These are phyloP conservation scores for Berkeleyomyces rouxiae DNA, from an alignment of 2,329 filamentous ascomycete species.

Conservation along the genomic window DNA sequence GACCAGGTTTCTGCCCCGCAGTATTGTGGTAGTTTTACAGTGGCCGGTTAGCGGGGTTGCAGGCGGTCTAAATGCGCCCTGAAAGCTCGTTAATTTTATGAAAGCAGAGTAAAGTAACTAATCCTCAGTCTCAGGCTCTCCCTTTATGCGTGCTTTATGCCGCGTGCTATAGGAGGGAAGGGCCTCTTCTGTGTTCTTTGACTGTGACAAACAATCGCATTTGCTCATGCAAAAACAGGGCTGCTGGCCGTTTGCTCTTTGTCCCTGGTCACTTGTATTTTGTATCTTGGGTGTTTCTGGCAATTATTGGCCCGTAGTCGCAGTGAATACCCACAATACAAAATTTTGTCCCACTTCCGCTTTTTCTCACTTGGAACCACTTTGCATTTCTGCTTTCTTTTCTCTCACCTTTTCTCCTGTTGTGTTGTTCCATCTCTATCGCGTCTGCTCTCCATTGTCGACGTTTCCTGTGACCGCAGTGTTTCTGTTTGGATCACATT, in stretches of 20 bases:
- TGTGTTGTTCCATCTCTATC: background rate
- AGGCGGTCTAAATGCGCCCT: background rate
- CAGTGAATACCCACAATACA: background rate
- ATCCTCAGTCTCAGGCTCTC: too few species aligned
- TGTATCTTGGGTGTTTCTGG: background rate
- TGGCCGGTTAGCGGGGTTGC: background rate
- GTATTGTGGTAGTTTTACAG: background rate
- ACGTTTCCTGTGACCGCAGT: slow-evolving; percentile 16
- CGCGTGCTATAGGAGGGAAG: background rate
- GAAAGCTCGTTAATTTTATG: too few species aligned
- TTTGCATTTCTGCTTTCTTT: slow-evolving; percentile 17
- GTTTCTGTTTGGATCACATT: slow-evolving; percentile 1
- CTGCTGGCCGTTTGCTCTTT: background rate
- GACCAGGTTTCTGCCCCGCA: background rate
- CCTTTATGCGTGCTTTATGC: background rate
- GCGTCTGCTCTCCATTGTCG: slow-evolving; percentile 13
- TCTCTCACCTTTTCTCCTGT: background rate
- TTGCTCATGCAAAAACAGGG: background rate
- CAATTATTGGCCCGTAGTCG: background rate
- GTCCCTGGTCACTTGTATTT: background rate
- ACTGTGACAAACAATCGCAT: background rate
- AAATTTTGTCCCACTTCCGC: background rate
- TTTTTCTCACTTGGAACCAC: background rate
- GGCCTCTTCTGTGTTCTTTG: background rate
- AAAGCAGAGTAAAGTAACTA: too few species aligned